Evolutionary conservation across 177 flowering plant genomes (phyloP), one percentile per base, ranked within the genome.

Genomic region (Tripterygium wilfordii): DNA sequence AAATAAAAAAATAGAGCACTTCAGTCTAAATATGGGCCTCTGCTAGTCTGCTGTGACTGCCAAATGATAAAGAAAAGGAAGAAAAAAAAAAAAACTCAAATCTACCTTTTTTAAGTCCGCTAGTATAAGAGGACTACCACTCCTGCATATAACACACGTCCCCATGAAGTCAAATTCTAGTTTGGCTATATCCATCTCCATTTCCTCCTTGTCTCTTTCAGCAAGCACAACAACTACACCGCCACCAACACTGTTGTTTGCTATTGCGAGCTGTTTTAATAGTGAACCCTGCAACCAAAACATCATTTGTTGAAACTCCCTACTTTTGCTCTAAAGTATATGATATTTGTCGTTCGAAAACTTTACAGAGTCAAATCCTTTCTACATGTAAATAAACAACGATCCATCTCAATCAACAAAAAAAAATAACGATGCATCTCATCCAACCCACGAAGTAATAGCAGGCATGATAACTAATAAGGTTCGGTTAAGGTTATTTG

Each of bases 121-220:
- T 27, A 90, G 66, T 53, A 90, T 84, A 41, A 86, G 90, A 65
- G 97, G 94, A 65, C 95, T 86, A 29, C 97, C 97, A 66, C 97
- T 86, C 68, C 97, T 85, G 56, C 97, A 90, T 46, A 90, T 84
- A 16, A 90, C 87, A 48, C 85, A 80, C 46, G 97, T 84, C 38
- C 97, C 95, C 95, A 86, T 78, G 38, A 86, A 84, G 54, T 80
- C 80, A 66, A 90, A 87, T 60, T 90, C 97, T 28, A 90, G 70
- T 64, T 84, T 86, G 47, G 88, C 77, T 56, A 87, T 90, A 37
- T 90, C 97, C 72, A 76, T 63, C 65, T 89, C 97, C 97, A 89
- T 89, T 63, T 89, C 90, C 50, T 89, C 94, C 73, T 86, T 89
- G 68, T 90, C 96, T 57, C 94, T 75, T 74, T 86, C 97, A 19